Conservation (phyloP, 345 rosid species). For the Geranium rotundifolium region DNA sequence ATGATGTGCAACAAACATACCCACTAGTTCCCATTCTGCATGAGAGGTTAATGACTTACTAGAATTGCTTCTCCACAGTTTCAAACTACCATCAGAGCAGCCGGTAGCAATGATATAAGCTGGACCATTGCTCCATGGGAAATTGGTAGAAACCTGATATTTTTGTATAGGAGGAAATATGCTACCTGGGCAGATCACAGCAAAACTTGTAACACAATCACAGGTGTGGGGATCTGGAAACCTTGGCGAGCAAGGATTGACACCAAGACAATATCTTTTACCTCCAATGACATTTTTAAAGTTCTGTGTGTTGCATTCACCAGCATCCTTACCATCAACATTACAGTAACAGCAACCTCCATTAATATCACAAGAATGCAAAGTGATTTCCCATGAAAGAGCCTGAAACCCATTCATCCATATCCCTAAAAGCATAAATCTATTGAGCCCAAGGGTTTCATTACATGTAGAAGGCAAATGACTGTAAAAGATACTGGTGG, state of each 20-base stretch:
- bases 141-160: conserved; percentile 20
- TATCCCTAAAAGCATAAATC: conserved; percentile 57
- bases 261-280: conserved; percentile 38
- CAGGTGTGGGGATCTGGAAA: conserved; percentile 47
- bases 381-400: conserved; percentile 56
- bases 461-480: conserved; percentile 43
- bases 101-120: conserved; percentile 78
- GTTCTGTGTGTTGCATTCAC: conserved; percentile 21
- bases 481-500: conserved; percentile 44
- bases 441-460: conserved; percentile 32
- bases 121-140: conserved; percentile 21
- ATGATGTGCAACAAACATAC: conserved; percentile 44
- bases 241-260: conserved; percentile 46
- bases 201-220: conserved; percentile 55
- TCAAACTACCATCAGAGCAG: conserved; percentile 64
- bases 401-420: conserved; percentile 61
- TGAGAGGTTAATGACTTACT: conserved; percentile 23
- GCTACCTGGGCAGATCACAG: conserved; percentile 39
- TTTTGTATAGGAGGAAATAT: conserved; percentile 20
- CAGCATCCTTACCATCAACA: conserved; percentile 27
- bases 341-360: conserved; percentile 35
- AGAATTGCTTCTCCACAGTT: conserved; percentile 60
- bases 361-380: conserved; percentile 37
- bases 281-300: conserved; percentile 40
- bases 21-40: conserved; percentile 62